Evolutionary conservation across 495 filamentous ascomycete species (phyloP), one percentile per base, ranked within the genome.

Genomic region (Neurospora sp.): DNA sequence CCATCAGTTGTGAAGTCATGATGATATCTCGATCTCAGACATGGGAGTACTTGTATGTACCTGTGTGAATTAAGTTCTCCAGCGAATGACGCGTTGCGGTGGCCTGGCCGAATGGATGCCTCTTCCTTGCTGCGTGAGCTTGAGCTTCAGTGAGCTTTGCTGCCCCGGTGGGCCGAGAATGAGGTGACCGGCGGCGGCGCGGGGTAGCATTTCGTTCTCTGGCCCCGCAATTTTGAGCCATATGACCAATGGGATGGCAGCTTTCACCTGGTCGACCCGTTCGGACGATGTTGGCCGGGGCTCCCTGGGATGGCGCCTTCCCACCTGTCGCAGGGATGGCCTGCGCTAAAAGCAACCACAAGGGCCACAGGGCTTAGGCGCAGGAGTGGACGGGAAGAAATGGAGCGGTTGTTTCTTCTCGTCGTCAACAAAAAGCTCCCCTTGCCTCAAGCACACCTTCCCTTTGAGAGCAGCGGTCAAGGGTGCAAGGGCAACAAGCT

Each of bases 41-140:
- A 73, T 44, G 73, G 68, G 27, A 27, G 18, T n/a, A 74, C 27
- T 31, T 59, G 16, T 18, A 59, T 35, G 35, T 48, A 73, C 48
- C 61, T 68, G 27, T 69, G 31, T 66, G 39, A 75, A 75, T 76
- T 78, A 78, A 78, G 76, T 69, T 69, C 72, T 79, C 53, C 71
- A 70, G 73, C 74, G 68, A 79, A 75, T 79, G 78, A 74, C 76
- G 78, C 78, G 73, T 74, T 74, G 66, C 68, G 53, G 53, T 61
- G 53, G 53, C 22, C 53, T 61, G 53, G 39, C 35, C 69, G 40
- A 3, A 42, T 46, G 39, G 69, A 35, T 27, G 69, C 69, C 53
- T 35, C 53, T 35, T 66, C 27, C 27, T 35, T 66, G 53, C 27
- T 66, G 53, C 27, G 22, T 35, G 53, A 66, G 53, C 53, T 37